Base-by-base conservation (phyloP, 768 basidiomycete species). In the Hericium coralloides region DNA sequence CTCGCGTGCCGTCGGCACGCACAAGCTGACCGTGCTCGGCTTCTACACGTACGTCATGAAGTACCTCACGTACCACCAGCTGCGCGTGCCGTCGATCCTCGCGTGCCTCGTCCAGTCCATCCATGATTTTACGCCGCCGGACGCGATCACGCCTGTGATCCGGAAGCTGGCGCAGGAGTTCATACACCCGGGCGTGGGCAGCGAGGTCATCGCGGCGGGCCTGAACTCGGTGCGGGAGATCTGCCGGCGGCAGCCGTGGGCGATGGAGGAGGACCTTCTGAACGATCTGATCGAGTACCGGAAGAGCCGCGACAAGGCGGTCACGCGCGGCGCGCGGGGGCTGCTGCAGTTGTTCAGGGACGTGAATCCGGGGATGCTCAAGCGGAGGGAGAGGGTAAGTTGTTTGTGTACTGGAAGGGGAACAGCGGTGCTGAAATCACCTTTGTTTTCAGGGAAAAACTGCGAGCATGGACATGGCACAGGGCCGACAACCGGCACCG, bases 1-100 rank as follows among this genome's bases (percentile, higher is more conserved):
- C 48, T 89, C 93, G 4, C 85, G 97, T 49, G 88, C 98, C 38
- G 94, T 93, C 83, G 92, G 92, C 26, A 74, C 81, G 2, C 95
- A 98, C 75, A 95, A 93, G 70, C 84, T 95, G 56, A 93, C 87
- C 68, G 85, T 98, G 39, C 85, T 98, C 45, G 82, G 87, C 2
- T 97, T 98, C 72, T 99, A 99, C 76, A 91, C 91, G 12, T 98
- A 98, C 74, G 83, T 97, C 69, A 76, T 95, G 74, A 94, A 90
- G 68, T 99, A 97, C 71, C 83, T 99, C 63, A 82, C 87, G 14
- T 84, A 95, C 67, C 87, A 89, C 67, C 97, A 98, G 71, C 83
- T 97, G 22, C 87, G 87, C 52, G 85, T 98, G 53, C 94, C 97
- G 3, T 79, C 89, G 56, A 95, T 98, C 70, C 87, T 99, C 58